phyloP scores from a whole-genome alignment of 352 stramenopile species.

The Globisporangium middletonii region DNA sequence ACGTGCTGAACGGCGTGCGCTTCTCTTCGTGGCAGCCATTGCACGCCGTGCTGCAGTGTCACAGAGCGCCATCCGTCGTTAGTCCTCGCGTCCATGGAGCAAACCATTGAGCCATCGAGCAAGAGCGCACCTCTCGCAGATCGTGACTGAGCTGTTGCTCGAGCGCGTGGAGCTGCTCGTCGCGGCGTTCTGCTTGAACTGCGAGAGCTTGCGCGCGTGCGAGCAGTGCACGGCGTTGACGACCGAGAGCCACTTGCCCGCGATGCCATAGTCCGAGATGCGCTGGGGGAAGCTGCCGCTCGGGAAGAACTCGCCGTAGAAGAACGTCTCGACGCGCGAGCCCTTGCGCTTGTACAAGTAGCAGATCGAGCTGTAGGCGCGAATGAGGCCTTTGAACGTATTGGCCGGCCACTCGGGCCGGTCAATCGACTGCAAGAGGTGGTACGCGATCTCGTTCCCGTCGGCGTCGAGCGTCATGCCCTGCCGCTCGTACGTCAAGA shows the following conservation, averaged over 20 bases:
- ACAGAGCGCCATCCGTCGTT: not conserved
- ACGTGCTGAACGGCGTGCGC: conserved; percentile 3
- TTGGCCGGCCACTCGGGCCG: conserved; percentile 14
- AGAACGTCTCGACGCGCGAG: conserved; percentile 28
- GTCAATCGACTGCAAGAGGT: conserved; percentile 19
- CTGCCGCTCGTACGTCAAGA: conserved; percentile 22
- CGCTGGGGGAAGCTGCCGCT: conserved; percentile 15
- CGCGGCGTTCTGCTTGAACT: not conserved
- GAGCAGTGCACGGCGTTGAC: conserved; percentile 12
- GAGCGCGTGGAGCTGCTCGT: conserved; percentile 1
- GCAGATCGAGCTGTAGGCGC: conserved; percentile 30
- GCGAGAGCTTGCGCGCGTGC: conserved; percentile 9
- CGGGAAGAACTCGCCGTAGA: conserved; percentile 29
- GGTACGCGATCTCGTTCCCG: conserved; percentile 15
- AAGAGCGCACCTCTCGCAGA: conserved; percentile 5
- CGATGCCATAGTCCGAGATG: conserved; percentile 14
- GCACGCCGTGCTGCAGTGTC: conserved; percentile 13
- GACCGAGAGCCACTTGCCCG: conserved; percentile 19
- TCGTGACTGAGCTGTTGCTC: conserved; percentile 1
- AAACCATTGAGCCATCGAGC: not conserved
- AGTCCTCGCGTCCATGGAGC: too few relatives aligned
- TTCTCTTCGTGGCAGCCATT: not conserved
- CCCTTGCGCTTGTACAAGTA: conserved; percentile 31
- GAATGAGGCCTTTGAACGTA: conserved; percentile 22
- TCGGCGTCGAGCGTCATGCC: conserved; percentile 7